Conservation (phyloP, 2,329 filamentous ascomycete species). For the Botrytis cinerea region DNA sequence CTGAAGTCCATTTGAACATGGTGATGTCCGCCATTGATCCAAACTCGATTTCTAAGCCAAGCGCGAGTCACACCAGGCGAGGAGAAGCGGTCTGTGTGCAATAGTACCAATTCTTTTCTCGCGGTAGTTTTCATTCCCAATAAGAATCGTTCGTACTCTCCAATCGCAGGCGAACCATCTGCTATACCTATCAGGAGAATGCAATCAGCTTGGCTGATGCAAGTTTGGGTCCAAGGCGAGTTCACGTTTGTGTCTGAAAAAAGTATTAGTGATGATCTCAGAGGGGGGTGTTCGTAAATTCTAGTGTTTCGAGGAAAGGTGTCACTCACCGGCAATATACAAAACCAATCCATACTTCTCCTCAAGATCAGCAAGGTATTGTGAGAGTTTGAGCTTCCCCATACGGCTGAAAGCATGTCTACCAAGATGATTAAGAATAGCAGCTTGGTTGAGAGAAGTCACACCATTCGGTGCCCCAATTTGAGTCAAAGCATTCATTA, state of each 20-base stretch:
- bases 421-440: conserved; percentile 91
- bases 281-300: conserved; percentile 38
- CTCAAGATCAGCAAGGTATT: conserved; percentile 94
- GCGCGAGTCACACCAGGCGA: conserved; percentile 79
- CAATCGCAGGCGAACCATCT: conserved; percentile 85
- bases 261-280: conserved; percentile 11
- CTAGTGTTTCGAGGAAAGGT: conserved; percentile 46
- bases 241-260: conserved; percentile 85
- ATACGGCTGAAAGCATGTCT: conserved; percentile 96
- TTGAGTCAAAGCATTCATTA: conserved; percentile 85
- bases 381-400: conserved; percentile 92
- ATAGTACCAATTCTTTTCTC: conserved; percentile 83
- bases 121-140: conserved; percentile 97
- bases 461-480: conserved; percentile 88
- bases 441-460: conserved; percentile 87
- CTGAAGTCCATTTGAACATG: conserved; percentile 95
- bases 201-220: conserved; percentile 94
- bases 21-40: conserved; percentile 98
- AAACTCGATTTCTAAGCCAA: conserved; percentile 90
- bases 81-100: conserved; percentile 89
- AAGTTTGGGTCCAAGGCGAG: conserved; percentile 97
- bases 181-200: conserved; percentile 91
- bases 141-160: conserved; percentile 95
- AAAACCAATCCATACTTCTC: conserved; percentile 96
- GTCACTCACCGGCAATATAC: conserved; percentile 75